Percentiles rank a stretch among this genome's conserved stretches.
Conservation (phyloP, 352 stramenopile genomes). For the Globisporangium spinosum region DNA sequence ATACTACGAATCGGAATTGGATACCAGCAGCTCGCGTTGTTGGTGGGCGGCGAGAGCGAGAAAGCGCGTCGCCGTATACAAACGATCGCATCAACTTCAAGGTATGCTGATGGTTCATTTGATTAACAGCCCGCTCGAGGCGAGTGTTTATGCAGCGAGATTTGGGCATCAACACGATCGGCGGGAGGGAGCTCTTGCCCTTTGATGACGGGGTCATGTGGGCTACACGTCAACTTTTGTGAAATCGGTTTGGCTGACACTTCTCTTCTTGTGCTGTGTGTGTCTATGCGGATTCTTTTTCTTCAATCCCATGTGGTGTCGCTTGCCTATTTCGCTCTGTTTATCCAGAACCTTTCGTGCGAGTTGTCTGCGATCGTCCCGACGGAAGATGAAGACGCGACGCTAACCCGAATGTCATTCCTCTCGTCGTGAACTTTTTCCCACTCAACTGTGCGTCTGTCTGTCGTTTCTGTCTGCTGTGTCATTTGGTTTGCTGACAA, state of each 20-base stretch:
- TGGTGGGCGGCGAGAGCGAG: background rate
- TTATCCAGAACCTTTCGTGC: constrained; percentile 21
- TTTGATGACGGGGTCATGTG: background rate
- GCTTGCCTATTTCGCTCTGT: background rate
- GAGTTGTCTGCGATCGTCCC: constrained; percentile 21
- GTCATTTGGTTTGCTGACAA: background rate
- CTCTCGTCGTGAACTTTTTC: constrained; percentile 15
- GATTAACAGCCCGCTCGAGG: background rate
- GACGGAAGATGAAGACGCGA: constrained; percentile 17
- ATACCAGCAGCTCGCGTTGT: background rate
- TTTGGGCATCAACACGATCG: background rate
- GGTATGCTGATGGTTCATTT: background rate
- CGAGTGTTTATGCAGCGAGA: background rate
- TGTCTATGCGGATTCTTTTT: background rate
- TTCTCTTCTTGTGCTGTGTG: background rate
- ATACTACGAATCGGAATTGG: background rate
- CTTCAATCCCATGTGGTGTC: background rate
- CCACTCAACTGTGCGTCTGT: background rate
- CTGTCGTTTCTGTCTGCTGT: background rate
- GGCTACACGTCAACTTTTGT: background rate
- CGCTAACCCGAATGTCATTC: constrained; percentile 21
- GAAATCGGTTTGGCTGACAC: background rate
- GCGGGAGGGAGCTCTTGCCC: background rate
- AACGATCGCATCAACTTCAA: constrained; percentile 8
- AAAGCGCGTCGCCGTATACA: background rate